phyloP scores from a whole-genome alignment of 2,329 filamentous ascomycete genomes.

The Neonectria ditissima region DNA sequence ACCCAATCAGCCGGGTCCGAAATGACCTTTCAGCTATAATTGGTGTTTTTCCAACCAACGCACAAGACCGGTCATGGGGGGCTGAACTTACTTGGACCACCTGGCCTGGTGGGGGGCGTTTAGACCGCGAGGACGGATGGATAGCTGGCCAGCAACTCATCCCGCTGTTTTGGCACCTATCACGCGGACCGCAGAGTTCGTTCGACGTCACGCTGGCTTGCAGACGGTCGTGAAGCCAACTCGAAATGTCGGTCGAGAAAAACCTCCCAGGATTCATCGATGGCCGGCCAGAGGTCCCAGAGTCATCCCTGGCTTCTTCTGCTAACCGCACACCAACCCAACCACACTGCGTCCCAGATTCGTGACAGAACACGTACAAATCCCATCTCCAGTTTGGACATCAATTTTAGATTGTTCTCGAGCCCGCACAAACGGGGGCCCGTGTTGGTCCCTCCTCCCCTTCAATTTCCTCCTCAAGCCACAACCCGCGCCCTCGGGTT shows the following conservation, averaged over 20 bases:
- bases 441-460: neutral
- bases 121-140: no score
- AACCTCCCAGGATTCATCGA: no score
- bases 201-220: neutral
- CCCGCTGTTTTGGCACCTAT: slow-evolving; percentile 12
- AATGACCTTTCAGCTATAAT: neutral
- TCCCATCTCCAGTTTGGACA: neutral
- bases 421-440: neutral
- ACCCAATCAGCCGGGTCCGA: slow-evolving; percentile 6
- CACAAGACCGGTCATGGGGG: slow-evolving; percentile 4
- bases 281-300: no score
- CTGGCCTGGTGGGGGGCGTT: slow-evolving; percentile 7
- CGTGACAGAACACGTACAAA: neutral
- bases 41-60: slow-evolving; percentile 4
- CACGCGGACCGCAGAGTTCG: neutral
- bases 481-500: neutral
- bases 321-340: neutral
- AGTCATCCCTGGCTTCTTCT: no score
- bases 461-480: slow-evolving; percentile 1
- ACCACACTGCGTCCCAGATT: neutral
- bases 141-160: slow-evolving; percentile 8
- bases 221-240: neutral
- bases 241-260: slow-evolving; percentile 21
- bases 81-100: neutral
- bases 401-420: neutral